These are phyloP conservation scores for Pelargonium citronellum DNA, from an alignment of 441 rosid species.

Conservation along the genomic window DNA sequence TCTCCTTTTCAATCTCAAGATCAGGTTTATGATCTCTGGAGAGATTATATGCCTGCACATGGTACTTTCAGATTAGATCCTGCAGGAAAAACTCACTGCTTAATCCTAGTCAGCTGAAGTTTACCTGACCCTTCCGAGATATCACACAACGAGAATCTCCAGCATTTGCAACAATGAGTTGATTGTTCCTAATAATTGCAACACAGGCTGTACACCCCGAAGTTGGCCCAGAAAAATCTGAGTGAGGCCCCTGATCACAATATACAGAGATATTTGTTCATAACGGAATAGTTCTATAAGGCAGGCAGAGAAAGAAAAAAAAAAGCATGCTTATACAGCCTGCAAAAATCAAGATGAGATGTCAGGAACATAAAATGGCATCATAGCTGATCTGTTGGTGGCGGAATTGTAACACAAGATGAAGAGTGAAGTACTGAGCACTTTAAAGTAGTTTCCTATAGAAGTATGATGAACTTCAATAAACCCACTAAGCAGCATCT, in stretches of 20 bases:
- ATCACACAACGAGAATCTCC: slow-evolving; percentile 91
- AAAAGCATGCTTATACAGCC: background rate
- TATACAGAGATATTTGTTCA: background rate
- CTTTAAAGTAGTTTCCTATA: background rate
- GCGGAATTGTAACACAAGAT: too few relatives aligned
- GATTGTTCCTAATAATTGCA: slow-evolving; percentile 57
- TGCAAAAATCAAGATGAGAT: too few relatives aligned
- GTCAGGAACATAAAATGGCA: too few relatives aligned
- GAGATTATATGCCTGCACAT: slow-evolving; percentile 65
- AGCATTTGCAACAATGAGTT: slow-evolving; percentile 76
- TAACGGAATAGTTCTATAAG: background rate
- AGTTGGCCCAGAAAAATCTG: slow-evolving; percentile 69
- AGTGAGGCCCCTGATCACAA: slow-evolving; percentile 69
- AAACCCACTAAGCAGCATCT: background rate
- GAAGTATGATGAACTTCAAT: too few relatives aligned
- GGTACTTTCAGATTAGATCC: slow-evolving; percentile 10
- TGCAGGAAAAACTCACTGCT: background rate
- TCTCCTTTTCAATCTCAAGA: slow-evolving; percentile 82
- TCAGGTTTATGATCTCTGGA: slow-evolving; percentile 99
- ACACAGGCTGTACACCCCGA: slow-evolving; percentile 87
- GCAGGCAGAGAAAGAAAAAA: background rate
- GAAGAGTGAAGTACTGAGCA: background rate
- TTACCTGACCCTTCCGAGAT: slow-evolving; percentile 85
- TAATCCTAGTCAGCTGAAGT: background rate
- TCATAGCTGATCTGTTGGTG: too few relatives aligned